A percentile compares a stretch with the other conserved stretches of the same genome.
Evolutionary conservation across 441 rosid genomes (phyloP).

Genomic region (Pelargonium australe): DNA sequence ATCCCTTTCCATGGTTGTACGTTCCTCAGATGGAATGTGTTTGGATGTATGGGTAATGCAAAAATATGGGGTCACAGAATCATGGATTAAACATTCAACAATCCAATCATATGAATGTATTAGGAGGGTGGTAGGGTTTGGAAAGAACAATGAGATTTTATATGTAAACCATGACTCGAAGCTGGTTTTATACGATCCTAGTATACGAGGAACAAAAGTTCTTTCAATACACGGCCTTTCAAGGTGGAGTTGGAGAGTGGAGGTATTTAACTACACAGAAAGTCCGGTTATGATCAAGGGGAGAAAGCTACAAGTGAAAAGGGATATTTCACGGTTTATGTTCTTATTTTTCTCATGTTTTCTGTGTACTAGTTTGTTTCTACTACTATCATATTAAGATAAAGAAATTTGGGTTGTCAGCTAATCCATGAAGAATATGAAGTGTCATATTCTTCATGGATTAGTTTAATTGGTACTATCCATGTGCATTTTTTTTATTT

Average conservation of each 20-base stretch:
- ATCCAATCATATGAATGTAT: not conserved
- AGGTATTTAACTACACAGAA: slow-evolving; percentile 12
- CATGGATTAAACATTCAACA: not conserved
- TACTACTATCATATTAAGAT: not conserved
- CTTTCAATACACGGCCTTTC: not conserved
- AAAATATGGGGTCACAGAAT: not conserved
- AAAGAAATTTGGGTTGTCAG: not conserved
- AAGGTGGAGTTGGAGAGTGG: slow-evolving; percentile 6
- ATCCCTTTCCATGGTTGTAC: not conserved
- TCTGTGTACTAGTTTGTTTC: not conserved
- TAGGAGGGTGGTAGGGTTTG: not conserved
- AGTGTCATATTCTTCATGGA: too few relatives aligned
- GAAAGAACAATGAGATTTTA: slow-evolving; percentile 3
- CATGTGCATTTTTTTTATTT: too few relatives aligned
- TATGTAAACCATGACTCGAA: not conserved
- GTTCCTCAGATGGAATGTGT: not conserved
- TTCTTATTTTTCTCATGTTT: not conserved
- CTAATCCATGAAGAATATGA: too few relatives aligned
- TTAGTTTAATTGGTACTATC: too few relatives aligned
- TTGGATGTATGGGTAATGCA: not conserved
- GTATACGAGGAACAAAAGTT: not conserved
- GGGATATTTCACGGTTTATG: not conserved
- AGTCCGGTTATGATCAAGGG: not conserved
- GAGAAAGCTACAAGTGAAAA: not conserved
- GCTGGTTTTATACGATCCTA: slow-evolving; percentile 4